Evolutionary conservation across 1,284 basidiomycete genomes (phyloP).

Genomic region (Ganoderma sinense): DNA sequence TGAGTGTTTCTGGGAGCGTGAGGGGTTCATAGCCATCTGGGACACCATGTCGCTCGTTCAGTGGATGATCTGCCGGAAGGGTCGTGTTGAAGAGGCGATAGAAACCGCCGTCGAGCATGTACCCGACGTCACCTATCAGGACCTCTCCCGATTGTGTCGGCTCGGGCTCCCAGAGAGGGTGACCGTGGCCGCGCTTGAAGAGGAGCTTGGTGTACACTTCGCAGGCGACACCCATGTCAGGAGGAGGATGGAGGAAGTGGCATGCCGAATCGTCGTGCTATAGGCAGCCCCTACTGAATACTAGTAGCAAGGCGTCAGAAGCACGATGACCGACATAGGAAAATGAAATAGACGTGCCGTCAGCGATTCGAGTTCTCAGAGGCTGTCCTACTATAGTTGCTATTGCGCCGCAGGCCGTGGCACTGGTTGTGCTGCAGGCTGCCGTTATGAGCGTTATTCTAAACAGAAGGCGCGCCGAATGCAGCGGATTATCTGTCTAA

Average conservation of each 20-base stretch:
- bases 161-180: conserved; percentile 35
- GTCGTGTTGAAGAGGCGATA: conserved; percentile 41
- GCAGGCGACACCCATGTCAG: conserved; percentile 9
- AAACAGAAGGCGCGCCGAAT: too few species aligned
- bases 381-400: too few species aligned
- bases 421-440: too few species aligned
- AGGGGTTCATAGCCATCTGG: conserved; percentile 28
- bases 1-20: neutral
- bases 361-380: neutral
- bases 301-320: neutral
- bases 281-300: neutral
- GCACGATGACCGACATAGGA: neutral
- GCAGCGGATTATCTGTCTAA: too few species aligned
- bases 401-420: too few species aligned
- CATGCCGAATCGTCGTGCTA: neutral
- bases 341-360: neutral
- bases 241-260: neutral
- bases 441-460: too few species aligned
- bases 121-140: conserved; percentile 40
- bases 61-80: conserved; percentile 28
- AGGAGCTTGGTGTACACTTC: conserved; percentile 31
- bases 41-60: conserved; percentile 30
- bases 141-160: conserved; percentile 28
- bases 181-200: conserved; percentile 26
- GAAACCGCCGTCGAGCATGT: conserved; percentile 39